Percentiles rank a stretch among this genome's conserved stretches.
phyloP scores from a whole-genome alignment of 225 moss, liverwort and hornwort genomes.

The Bryum argenteum region DNA sequence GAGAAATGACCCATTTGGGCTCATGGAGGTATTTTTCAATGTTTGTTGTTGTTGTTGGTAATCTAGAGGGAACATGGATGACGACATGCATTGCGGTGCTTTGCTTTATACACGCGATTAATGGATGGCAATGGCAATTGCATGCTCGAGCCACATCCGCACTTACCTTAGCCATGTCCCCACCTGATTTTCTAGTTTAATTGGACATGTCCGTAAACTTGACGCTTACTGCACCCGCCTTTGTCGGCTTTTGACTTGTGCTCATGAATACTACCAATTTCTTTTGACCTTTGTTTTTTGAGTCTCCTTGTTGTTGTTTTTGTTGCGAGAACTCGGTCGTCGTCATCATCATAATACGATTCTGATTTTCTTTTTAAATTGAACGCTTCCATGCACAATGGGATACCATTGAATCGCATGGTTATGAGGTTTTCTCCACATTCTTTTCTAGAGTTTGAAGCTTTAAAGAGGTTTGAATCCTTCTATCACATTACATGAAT shows the following conservation, averaged over 20 bases:
- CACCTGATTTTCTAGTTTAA: too few relatives aligned
- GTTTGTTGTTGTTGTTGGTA: not conserved
- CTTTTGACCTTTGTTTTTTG: slow-evolving; percentile 18
- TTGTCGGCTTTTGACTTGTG: slow-evolving; percentile 26
- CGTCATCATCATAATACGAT: too few relatives aligned
- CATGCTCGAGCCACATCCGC: too few relatives aligned
- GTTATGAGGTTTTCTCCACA: too few relatives aligned
- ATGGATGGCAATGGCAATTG: not conserved
- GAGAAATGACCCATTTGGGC: not conserved
- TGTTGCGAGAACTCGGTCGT: not conserved
- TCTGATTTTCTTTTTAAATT: too few relatives aligned
- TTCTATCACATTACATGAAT: too few relatives aligned
- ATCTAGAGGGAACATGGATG: not conserved
- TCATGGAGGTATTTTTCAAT: not conserved
- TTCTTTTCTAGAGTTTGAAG: too few relatives aligned
- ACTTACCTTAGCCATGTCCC: too few relatives aligned
- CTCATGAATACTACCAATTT: not conserved
- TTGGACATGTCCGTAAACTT: not conserved
- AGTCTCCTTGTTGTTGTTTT: not conserved
- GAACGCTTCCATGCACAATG: too few relatives aligned
- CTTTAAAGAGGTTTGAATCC: too few relatives aligned
- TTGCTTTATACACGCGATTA: not conserved
- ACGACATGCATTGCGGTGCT: not conserved
- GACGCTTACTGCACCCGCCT: not conserved
- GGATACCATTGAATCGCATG: too few relatives aligned